Evolutionary conservation across 1,284 basidiomycete genomes (phyloP), one percentile per base, ranked within the genome.

Genomic region (Leccinum fuscescens): DNA sequence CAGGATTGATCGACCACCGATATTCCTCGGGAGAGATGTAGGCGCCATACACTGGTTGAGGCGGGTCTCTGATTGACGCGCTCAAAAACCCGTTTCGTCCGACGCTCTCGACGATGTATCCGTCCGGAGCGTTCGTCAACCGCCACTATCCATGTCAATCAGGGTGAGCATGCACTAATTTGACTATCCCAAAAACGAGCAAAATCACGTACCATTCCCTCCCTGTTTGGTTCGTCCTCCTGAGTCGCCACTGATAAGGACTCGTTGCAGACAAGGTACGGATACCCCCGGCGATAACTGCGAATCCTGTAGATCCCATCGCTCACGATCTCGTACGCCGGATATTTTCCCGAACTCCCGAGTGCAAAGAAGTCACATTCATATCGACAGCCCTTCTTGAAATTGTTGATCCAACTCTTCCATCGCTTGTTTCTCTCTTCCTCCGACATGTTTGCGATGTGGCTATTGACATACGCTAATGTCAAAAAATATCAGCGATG

Each of bases 301-400:
- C 55, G 62, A 15, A 65, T 63, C 33, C 37, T 58, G 60, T 65
- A 64, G 14, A 3, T 51, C 14, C 64, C 64, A 12, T 58, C 8
- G 3, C 5, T 29, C 14, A 63, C 63, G 3, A 64, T 42, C 4
- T 58, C 39, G 44, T 64, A 63, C 12, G 35, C n/a, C 1, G 55
- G 24, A 8, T 59, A 50, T 9, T 20, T 17, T 9, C 9, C 2
- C 11, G 60, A 42, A 5, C 1, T 7, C 20, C 31, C 62, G 11
- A 64, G 62, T 2, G 14, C 48, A 7, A 64, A 50, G 29, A 65
- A 58, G n/a, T 31, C 64, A 8, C 24, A 48, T 48, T 64, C 62
- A 0, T 48, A 53, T 29, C 4, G 5, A 15, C 64, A 64, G 5
- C 64, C 64, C 2, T 17, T 14, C 8, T 37, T 48, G 24, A 65